Base-by-base conservation (phyloP, 495 filamentous ascomycete species). In the Trichoderma orchidacearum region DNA sequence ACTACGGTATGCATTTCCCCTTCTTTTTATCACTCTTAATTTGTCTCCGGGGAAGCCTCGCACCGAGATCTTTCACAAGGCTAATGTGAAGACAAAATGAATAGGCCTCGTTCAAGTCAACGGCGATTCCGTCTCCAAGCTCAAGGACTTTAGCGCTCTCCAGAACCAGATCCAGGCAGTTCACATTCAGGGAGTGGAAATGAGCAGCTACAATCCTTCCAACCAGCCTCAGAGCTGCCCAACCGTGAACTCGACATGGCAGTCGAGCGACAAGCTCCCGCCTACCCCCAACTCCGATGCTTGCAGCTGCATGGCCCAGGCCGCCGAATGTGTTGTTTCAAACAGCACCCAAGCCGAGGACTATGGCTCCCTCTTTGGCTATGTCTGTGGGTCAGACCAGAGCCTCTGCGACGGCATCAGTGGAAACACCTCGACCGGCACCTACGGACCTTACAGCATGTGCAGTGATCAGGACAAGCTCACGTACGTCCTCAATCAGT, bases 371-470 rank as follows among this genome's bases (percentile, higher is more conserved):
- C 78, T 95, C 36, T 94, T 97, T 70, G 75, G 72, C 63, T 76
- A 73, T 55, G 77, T 96, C 64, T 98, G 93, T 70, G 77, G 69
- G 28, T 72, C 76, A 56, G 73, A 76, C 56, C 54, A 52, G 7
- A 62, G 62, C 29, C 64, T 68, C 1, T 95, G 93, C 72, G 69
- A 67, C 8, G 91, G 89, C 36, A 85, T 97, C 66, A 68, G 68
- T 38, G 71, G 76, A 60, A 88, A 96, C 67, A 78, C 74, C 13
- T 81, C 80, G 45, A 80, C 77, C 21, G 93, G 90, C 52, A 73
- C 72, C 21, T 98, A 94, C 66, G 93, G 93, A 51, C 82, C 87
- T 4, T 97, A 90, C 74, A 81, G 83, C 69, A 94, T 95, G 87
- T 98, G 93, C 77, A 78, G 76, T 61, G 58, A 82, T 60, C 80